Percentiles rank a stretch among this genome's conserved stretches.
phyloP scores from a whole-genome alignment of 306 rosid species.

The Crotalaria pallida region DNA sequence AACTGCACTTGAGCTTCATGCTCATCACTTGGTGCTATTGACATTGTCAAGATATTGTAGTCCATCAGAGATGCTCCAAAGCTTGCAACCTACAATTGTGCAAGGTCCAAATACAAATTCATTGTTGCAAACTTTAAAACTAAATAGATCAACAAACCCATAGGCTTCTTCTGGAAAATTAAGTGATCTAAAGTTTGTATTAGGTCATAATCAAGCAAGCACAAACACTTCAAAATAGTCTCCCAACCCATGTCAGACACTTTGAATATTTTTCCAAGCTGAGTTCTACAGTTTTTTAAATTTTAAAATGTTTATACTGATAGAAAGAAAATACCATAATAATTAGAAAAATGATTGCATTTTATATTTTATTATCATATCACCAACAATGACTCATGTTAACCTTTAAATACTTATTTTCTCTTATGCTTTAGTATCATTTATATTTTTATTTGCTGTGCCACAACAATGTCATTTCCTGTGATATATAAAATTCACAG shows the following conservation, averaged over 20 bases:
- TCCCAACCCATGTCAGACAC: not conserved
- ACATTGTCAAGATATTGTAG: constrained; percentile 48
- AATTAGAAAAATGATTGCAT: too few species aligned
- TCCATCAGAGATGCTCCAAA: constrained; percentile 50
- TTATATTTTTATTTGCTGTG: too few species aligned
- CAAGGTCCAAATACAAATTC: not conserved
- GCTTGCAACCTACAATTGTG: constrained; percentile 48
- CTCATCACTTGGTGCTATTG: constrained; percentile 52
- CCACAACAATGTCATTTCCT: too few species aligned
- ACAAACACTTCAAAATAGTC: too few species aligned
- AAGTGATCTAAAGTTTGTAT: not conserved
- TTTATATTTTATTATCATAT: too few species aligned
- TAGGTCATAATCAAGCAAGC: not conserved
- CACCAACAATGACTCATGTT: too few species aligned
- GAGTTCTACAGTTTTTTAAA: not conserved
- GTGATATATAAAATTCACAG: too few species aligned
- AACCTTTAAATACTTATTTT: too few species aligned
- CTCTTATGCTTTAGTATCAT: too few species aligned
- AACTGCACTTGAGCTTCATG: constrained; percentile 52
- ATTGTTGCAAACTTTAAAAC: not conserved
- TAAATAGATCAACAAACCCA: not conserved
- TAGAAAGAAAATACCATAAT: not conserved
- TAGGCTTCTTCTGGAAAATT: not conserved
- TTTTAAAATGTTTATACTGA: too few species aligned
- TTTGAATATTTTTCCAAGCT: not conserved